Evolutionary conservation across 495 filamentous ascomycete genomes (phyloP).

Genomic region (Pyrenula massariospora): DNA sequence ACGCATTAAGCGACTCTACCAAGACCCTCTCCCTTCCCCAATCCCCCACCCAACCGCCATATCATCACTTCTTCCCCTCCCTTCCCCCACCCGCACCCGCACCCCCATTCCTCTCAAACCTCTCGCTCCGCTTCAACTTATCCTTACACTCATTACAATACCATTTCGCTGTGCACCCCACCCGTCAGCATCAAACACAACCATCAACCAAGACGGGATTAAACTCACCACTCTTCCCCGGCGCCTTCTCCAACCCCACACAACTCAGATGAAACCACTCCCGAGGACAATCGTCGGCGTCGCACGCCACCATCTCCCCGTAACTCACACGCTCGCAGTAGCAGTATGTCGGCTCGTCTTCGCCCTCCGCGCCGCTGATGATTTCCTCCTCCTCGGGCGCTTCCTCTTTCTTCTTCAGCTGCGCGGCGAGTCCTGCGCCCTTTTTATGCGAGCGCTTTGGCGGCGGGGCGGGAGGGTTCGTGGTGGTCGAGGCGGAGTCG

Average conservation of each 20-base stretch:
- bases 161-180: constrained; percentile 66
- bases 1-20: too few relatives aligned
- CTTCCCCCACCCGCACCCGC: too few relatives aligned
- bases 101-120: neutral
- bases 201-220: constrained; percentile 1
- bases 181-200: constrained; percentile 14
- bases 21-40: too few relatives aligned
- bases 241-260: constrained; percentile 77
- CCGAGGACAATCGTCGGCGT: constrained; percentile 70
- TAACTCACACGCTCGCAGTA: constrained; percentile 89
- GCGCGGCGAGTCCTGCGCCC: constrained; percentile 26
- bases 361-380: constrained; percentile 60
- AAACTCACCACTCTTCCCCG: constrained; percentile 68
- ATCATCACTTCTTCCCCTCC: too few relatives aligned
- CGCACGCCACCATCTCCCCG: constrained; percentile 97
- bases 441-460: constrained; percentile 66
- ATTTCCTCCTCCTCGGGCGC: constrained; percentile 28
- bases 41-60: too few relatives aligned
- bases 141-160: constrained; percentile 82
- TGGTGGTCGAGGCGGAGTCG: neutral
- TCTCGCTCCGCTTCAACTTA: constrained; percentile 43
- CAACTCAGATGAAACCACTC: constrained; percentile 98
- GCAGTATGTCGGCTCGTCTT: constrained; percentile 80
- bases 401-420: constrained; percentile 17
- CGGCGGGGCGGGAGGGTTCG: constrained; percentile 10